These are phyloP conservation scores for Moniliella sp. DNA, from an alignment of 1,284 basidiomycete species.

Conservation along the genomic window DNA sequence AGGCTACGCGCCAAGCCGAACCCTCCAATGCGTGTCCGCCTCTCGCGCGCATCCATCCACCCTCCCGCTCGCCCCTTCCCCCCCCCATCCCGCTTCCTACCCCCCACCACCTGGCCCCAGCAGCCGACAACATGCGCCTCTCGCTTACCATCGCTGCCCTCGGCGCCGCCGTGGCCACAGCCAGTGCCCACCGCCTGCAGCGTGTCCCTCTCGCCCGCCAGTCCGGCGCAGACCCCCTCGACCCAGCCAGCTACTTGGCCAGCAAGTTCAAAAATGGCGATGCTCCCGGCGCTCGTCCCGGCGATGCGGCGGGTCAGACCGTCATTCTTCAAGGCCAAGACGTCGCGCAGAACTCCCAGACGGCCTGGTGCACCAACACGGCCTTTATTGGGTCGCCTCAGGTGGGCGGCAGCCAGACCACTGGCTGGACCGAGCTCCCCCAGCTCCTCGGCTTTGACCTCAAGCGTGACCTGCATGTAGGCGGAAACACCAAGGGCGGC, in stretches of 20 bases:
- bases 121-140: too few relatives aligned
- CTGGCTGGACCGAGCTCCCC: constrained; percentile 3
- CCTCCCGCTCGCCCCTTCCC: too few relatives aligned
- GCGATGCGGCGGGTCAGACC: constrained; percentile 16
- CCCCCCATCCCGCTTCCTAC: too few relatives aligned
- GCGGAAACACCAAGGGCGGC: constrained; percentile 1
- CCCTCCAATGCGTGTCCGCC: too few relatives aligned
- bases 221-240: constrained; percentile 2
- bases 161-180: too few relatives aligned
- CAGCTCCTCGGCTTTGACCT: constrained; percentile 4
- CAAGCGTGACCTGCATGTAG: constrained; percentile 2
- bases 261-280: constrained; percentile 16
- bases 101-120: too few relatives aligned
- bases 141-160: too few relatives aligned
- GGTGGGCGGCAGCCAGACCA: background rate
- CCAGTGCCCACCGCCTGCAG: too few relatives aligned
- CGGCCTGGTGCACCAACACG: constrained; percentile 12
- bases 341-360: constrained; percentile 16
- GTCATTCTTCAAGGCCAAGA: constrained; percentile 18
- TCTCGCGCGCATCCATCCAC: too few relatives aligned
- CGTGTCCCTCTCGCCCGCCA: too few relatives aligned
- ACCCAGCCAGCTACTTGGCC: constrained; percentile 3
- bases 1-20: too few relatives aligned
- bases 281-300: constrained; percentile 9
- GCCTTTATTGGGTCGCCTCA: constrained; percentile 1